Percentiles rank a stretch among this genome's conserved stretches.
phyloP scores from a whole-genome alignment of 2,329 filamentous ascomycete species.

The Monilinia polystroma region DNA sequence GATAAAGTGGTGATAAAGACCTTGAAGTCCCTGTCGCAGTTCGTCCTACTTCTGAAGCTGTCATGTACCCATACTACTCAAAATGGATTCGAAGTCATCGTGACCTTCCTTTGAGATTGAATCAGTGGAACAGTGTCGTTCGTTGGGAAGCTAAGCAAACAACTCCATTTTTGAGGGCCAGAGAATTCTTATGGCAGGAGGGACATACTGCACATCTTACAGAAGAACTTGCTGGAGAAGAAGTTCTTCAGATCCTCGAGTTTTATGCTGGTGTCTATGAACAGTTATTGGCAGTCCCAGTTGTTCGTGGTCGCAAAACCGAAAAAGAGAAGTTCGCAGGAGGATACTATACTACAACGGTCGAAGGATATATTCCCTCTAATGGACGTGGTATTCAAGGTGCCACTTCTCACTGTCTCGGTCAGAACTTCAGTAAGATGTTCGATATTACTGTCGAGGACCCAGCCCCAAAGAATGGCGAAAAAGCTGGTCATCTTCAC shows the following conservation, averaged over 20 bases:
- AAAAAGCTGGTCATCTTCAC: slow-evolving; percentile 76
- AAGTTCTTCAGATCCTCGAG: slow-evolving; percentile 91
- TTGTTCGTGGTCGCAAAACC: slow-evolving; percentile 90
- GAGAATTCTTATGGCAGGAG: slow-evolving; percentile 98
- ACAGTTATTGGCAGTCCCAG: slow-evolving; percentile 88
- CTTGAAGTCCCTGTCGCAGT: slow-evolving; percentile 77
- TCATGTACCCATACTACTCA: slow-evolving; percentile 95
- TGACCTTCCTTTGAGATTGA: slow-evolving; percentile 88
- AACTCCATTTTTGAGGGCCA: slow-evolving; percentile 81
- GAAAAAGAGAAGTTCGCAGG: slow-evolving; percentile 98
- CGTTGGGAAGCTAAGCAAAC: slow-evolving; percentile 97
- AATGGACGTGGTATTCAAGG: slow-evolving; percentile 97
- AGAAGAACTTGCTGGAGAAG: slow-evolving; percentile 74
- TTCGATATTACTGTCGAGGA: slow-evolving; percentile 98
- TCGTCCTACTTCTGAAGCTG: slow-evolving; percentile 68
- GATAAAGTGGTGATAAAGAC: slow-evolving; percentile 76
- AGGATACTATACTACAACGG: slow-evolving; percentile 93
- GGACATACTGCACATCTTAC: slow-evolving; percentile 79
- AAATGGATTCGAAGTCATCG: slow-evolving; percentile 97
- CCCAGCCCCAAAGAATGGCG: slow-evolving; percentile 65
- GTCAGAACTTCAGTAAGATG: slow-evolving; percentile 99
- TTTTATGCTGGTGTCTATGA: slow-evolving; percentile 91
- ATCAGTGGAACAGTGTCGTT: slow-evolving; percentile 95
- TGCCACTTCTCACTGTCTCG: slow-evolving; percentile 83
- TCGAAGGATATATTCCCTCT: slow-evolving; percentile 93